Evolutionary conservation across 148 eudicot genomes (phyloP).

Genomic region (Nyssa sinensis): DNA sequence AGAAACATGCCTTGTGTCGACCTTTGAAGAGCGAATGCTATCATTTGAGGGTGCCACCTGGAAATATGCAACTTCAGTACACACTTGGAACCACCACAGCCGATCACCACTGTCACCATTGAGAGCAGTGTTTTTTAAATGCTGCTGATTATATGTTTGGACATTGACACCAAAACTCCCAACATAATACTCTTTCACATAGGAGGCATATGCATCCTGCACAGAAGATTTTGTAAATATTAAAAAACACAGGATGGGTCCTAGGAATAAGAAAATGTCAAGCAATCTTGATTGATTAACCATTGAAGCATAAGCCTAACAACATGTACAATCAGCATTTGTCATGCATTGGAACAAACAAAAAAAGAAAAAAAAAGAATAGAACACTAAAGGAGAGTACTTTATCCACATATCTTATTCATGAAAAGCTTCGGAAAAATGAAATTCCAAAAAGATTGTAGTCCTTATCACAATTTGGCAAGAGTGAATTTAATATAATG

Average conservation of each 20-base stretch:
- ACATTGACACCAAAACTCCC: conserved; percentile 59
- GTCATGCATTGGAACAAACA: background rate
- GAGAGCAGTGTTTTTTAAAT: conserved; percentile 55
- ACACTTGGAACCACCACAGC: conserved; percentile 99
- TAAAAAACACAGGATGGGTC: background rate
- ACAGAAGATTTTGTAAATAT: conserved; percentile 6
- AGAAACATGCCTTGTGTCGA: conserved; percentile 59
- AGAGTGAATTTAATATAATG: too few relatives aligned
- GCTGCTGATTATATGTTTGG: conserved; percentile 63
- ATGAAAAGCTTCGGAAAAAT: background rate
- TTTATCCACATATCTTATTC: background rate
- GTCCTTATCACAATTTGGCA: too few relatives aligned
- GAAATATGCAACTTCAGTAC: conserved; percentile 98
- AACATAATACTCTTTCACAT: conserved; percentile 59
- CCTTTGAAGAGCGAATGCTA: conserved; percentile 82
- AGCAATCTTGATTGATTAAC: background rate
- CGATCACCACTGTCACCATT: conserved; percentile 54
- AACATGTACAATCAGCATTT: conserved; percentile 1
- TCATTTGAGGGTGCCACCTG: conserved; percentile 94
- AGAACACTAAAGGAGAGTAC: too few relatives aligned
- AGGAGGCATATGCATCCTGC: conserved; percentile 88
- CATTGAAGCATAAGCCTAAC: background rate
- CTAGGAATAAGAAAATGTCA: conserved; percentile 8
- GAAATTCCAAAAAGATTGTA: too few relatives aligned
- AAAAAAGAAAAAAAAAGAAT: background rate